Percentiles rank a stretch among this genome's conserved stretches.
Evolutionary conservation across 1,284 basidiomycete species (phyloP).

Genomic region (Papiliotrema terrestris): DNA sequence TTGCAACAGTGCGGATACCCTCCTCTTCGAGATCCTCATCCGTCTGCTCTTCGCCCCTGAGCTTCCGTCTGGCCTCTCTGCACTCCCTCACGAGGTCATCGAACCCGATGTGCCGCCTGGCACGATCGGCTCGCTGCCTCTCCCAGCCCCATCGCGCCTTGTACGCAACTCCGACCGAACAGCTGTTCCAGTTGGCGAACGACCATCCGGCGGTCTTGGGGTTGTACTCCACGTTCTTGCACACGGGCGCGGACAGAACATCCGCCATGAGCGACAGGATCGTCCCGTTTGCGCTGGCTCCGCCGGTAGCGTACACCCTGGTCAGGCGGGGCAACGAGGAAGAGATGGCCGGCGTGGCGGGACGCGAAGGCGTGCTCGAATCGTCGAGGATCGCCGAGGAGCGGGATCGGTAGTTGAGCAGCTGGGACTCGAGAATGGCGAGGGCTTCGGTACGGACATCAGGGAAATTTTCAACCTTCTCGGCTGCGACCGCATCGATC

Average conservation of each 20-base stretch:
- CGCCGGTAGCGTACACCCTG: slow-evolving; percentile 73
- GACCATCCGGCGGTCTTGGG: slow-evolving; percentile 39
- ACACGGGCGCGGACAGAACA: slow-evolving; percentile 70
- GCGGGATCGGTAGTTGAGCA: slow-evolving; percentile 54
- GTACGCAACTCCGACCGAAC: slow-evolving; percentile 45
- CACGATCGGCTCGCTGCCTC: slow-evolving; percentile 8
- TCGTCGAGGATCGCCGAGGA: slow-evolving; percentile 58
- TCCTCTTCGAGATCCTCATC: slow-evolving; percentile 18
- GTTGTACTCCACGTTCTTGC: slow-evolving; percentile 37
- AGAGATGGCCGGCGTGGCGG: slow-evolving; percentile 18
- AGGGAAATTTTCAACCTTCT: slow-evolving; percentile 36
- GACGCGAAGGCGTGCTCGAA: slow-evolving; percentile 47
- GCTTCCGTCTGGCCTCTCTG: slow-evolving; percentile 7
- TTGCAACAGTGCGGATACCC: slow-evolving; percentile 31
- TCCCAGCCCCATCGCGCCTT: slow-evolving; percentile 47
- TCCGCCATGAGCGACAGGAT: slow-evolving; percentile 75
- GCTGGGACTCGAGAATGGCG: slow-evolving; percentile 81
- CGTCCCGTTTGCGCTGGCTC: slow-evolving; percentile 68
- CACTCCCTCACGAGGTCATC: slow-evolving; percentile 30
- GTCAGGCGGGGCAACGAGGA: slow-evolving; percentile 55
- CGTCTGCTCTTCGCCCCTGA: not conserved
- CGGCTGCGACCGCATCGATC: slow-evolving; percentile 16
- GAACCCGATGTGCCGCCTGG: slow-evolving; percentile 18
- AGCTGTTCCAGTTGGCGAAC: slow-evolving; percentile 42
- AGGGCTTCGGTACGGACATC: slow-evolving; percentile 60